These are phyloP conservation scores for Backusella morwellensis DNA, from an alignment of 192 early-diverging fungal genomes.

Conservation along the genomic window DNA sequence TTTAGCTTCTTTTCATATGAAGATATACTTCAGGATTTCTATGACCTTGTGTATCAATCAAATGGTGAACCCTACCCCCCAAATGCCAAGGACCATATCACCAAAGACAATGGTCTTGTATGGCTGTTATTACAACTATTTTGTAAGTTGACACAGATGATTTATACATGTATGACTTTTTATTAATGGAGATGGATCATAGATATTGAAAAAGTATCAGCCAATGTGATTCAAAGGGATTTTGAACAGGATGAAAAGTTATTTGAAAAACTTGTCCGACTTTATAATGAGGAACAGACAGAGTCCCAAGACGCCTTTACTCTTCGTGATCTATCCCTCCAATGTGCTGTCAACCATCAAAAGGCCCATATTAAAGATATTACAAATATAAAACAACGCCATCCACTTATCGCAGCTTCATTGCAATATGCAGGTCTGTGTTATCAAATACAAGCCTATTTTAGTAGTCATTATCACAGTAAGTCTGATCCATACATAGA, in stretches of 20 bases:
- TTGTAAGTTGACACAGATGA: conserved; percentile 24
- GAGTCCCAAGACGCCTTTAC: conserved; percentile 71
- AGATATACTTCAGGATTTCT: conserved; percentile 53
- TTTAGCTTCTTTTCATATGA: conserved; percentile 55
- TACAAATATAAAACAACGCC: conserved; percentile 67
- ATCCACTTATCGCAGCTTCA: conserved; percentile 62
- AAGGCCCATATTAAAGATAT: conserved; percentile 59
- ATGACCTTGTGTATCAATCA: conserved; percentile 50
- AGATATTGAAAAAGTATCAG: conserved; percentile 64
- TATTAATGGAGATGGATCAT: neutral
- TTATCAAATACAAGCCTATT: conserved; percentile 52
- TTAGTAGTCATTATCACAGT: conserved; percentile 48
- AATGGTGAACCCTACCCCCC: conserved; percentile 45
- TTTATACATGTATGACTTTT: no score
- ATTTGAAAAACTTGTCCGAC: conserved; percentile 63
- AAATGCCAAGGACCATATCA: conserved; percentile 40
- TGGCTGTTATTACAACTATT: conserved; percentile 72
- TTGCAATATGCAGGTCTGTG: conserved; percentile 58
- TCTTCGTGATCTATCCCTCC: conserved; percentile 71
- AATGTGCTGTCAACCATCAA: conserved; percentile 69
- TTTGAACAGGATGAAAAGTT: conserved; percentile 68
- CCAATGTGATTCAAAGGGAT: conserved; percentile 60
- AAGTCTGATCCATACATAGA: conserved; percentile 10
- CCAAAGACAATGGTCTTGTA: conserved; percentile 72
- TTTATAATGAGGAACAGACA: conserved; percentile 77